These are phyloP conservation scores for Rhodotorula sp. DNA, from an alignment of 1,284 basidiomycete genomes.

Conservation along the genomic window DNA sequence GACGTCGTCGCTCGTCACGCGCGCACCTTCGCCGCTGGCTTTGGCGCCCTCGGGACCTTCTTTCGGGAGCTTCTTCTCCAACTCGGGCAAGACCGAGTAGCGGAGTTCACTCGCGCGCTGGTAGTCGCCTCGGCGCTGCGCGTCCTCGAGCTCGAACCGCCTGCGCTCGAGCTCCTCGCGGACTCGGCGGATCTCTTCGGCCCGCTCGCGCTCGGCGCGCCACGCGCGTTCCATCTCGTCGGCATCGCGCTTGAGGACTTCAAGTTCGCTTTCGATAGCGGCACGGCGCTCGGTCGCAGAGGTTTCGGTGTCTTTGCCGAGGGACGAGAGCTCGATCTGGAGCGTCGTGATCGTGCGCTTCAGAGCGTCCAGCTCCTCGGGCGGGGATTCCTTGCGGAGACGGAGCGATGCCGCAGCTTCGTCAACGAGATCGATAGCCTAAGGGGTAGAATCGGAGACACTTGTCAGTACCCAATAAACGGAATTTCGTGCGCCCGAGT, in stretches of 20 bases:
- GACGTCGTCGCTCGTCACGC: constrained; percentile 84
- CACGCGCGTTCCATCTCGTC: constrained; percentile 65
- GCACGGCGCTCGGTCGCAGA: constrained; percentile 70
- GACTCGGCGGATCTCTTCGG: constrained; percentile 71
- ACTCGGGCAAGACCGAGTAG: constrained; percentile 77
- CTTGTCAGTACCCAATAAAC: too few species aligned
- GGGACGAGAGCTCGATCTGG: constrained; percentile 83
- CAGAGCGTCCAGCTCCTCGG: constrained; percentile 76
- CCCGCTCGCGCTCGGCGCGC: constrained; percentile 71
- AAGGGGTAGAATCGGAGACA: neutral
- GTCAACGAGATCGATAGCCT: constrained; percentile 68
- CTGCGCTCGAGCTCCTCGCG: constrained; percentile 80
- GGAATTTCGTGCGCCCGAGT: too few species aligned
- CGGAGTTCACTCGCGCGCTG: constrained; percentile 60
- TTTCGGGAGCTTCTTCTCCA: constrained; percentile 70
- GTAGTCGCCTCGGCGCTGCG: constrained; percentile 78
- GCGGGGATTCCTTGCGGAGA: constrained; percentile 81
- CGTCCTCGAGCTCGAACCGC: constrained; percentile 75
- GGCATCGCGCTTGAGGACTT: constrained; percentile 62
- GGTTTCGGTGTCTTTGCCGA: constrained; percentile 82
- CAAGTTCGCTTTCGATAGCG: constrained; percentile 65
- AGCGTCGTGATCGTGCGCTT: constrained; percentile 81
- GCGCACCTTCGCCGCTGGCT: constrained; percentile 56
- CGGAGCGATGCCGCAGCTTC: constrained; percentile 85
- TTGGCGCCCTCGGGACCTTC: constrained; percentile 64